Evolutionary conservation across 2,329 filamentous ascomycete species (phyloP).

Genomic region (Dryadomyces sulphureus): DNA sequence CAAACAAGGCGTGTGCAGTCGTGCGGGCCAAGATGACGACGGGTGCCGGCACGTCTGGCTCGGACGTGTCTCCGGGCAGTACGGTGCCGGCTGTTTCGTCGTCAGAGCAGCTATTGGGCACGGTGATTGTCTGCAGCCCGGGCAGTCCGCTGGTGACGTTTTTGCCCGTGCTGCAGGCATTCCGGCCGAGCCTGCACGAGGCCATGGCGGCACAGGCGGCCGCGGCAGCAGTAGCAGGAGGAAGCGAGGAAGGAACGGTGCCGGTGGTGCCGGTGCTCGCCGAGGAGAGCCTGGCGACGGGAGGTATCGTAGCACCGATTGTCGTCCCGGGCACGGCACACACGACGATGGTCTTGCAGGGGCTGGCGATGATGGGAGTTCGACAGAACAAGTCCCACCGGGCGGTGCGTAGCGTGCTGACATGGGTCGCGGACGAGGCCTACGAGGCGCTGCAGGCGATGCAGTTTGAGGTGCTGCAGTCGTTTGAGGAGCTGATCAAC

Average conservation of each 20-base stretch:
- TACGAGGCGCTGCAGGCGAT: constrained; percentile 61
- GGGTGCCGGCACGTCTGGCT: neutral
- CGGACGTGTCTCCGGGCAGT: neutral
- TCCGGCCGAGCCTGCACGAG: constrained; percentile 14
- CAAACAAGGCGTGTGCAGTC: constrained; percentile 54
- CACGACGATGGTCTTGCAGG: constrained; percentile 50
- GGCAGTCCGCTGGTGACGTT: constrained; percentile 53
- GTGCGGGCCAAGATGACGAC: constrained; percentile 56
- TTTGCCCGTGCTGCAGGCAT: constrained; percentile 51
- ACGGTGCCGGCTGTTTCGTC: constrained; percentile 39
- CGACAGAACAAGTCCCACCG: constrained; percentile 70
- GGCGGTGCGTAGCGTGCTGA: constrained; percentile 56
- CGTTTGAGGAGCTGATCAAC: constrained; percentile 66
- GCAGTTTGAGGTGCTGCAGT: constrained; percentile 67
- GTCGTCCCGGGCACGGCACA: constrained; percentile 59
- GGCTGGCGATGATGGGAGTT: constrained; percentile 65
- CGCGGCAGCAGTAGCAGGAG: neutral
- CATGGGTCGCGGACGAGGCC: constrained; percentile 64
- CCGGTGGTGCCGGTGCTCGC: neutral
- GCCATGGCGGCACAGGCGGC: neutral
- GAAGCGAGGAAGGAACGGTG: neutral
- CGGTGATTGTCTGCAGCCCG: constrained; percentile 63
- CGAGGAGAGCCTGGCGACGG: constrained; percentile 34
- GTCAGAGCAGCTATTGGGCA: constrained; percentile 57
- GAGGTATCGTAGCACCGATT: constrained; percentile 68